Conservation (phyloP, 2,329 filamentous ascomycete species). For the Clarireedia hainanense region DNA sequence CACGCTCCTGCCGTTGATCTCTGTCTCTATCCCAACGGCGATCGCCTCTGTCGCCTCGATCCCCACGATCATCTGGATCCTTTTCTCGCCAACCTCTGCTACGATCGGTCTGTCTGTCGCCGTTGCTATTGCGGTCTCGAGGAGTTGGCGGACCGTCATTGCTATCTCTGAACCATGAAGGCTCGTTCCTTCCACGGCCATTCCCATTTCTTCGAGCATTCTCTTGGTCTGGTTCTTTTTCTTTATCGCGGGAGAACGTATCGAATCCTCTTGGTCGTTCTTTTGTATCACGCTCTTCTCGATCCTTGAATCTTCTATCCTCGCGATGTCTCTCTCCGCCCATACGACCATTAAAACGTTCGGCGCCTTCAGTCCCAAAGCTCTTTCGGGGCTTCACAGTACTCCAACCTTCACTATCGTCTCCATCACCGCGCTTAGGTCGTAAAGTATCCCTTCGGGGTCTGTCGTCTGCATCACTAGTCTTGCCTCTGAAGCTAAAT, state of each 20-base stretch:
- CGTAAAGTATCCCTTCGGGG: conserved; percentile 39
- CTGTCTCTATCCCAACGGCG: conserved; percentile 42
- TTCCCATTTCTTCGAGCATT: conserved; percentile 55
- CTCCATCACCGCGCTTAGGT: conserved; percentile 43
- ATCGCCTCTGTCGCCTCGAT: conserved; percentile 21
- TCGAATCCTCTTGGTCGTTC: conserved; percentile 45
- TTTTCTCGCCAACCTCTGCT: conserved; percentile 33
- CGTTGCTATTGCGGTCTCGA: conserved; percentile 28
- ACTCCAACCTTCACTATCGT: conserved; percentile 67
- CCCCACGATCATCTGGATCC: conserved; percentile 31
- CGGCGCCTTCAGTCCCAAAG: conserved; percentile 63
- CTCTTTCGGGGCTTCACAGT: conserved; percentile 67
- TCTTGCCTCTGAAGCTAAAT: conserved; percentile 49
- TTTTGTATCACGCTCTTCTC: conserved; percentile 47
- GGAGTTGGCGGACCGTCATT: conserved; percentile 23
- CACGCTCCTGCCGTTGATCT: conserved; percentile 59
- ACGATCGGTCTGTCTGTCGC: conserved; percentile 27
- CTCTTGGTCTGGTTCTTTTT: conserved; percentile 38
- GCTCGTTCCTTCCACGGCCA: conserved; percentile 57
- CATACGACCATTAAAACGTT: conserved; percentile 61
- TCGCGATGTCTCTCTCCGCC: conserved; percentile 40
- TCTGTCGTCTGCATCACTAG: conserved; percentile 45
- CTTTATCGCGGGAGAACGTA: conserved; percentile 40
- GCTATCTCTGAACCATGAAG: conserved; percentile 62
- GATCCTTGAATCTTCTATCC: conserved; percentile 38